Conservation (phyloP, 768 basidiomycete species). For the Suillus variegatus region DNA sequence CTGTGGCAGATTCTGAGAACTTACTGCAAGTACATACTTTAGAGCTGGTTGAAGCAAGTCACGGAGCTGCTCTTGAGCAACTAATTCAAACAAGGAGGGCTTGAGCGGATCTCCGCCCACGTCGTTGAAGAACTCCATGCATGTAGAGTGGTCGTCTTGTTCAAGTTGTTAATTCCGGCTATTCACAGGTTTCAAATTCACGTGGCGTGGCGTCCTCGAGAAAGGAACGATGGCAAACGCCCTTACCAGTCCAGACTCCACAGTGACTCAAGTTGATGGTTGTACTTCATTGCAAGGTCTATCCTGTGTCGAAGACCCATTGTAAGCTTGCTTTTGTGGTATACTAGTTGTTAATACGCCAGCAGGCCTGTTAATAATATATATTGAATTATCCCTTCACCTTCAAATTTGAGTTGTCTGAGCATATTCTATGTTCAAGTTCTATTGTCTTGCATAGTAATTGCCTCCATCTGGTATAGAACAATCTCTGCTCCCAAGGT, state of each 20-base stretch:
- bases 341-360: background rate
- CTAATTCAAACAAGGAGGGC: constrained; percentile 86
- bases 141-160: background rate
- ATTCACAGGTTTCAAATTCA: background rate
- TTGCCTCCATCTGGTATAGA: constrained; percentile 5
- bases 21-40: constrained; percentile 90
- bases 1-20: constrained; percentile 24
- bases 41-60: constrained; percentile 92
- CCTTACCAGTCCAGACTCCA: background rate
- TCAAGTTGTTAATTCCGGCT: background rate
- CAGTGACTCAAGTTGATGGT: background rate
- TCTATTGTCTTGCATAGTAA: constrained; percentile 1
- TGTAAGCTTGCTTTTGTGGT: background rate
- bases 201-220: background rate
- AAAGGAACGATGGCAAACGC: background rate
- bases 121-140: constrained; percentile 85
- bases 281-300: background rate
- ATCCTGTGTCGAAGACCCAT: background rate
- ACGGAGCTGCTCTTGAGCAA: constrained; percentile 91
- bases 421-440: background rate
- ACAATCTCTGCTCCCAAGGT: background rate
- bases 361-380: background rate
- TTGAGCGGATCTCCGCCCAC: constrained; percentile 71
- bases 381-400: background rate
- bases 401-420: background rate